Conservation (phyloP, 805 yeast genomes). For the Zygotorulaspora florentina region DNA sequence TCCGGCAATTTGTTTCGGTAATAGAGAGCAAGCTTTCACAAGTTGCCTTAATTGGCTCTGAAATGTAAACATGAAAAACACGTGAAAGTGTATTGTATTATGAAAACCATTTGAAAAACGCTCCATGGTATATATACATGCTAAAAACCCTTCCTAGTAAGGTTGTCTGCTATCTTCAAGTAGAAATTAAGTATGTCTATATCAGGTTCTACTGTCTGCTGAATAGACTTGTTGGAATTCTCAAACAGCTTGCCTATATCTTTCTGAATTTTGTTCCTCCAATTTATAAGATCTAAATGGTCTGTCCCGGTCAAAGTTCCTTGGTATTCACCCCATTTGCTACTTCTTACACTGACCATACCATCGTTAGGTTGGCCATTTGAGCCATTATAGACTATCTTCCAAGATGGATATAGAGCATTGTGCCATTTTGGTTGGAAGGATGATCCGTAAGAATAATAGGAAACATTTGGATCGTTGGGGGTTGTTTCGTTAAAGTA, state of each 20-base stretch:
- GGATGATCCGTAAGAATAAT: slow-evolving; percentile 80
- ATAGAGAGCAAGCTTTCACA: too few species aligned
- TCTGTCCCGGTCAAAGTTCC: slow-evolving; percentile 79
- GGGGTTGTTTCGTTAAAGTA: slow-evolving; percentile 50
- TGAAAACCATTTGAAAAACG: neutral
- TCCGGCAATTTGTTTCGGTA: too few species aligned
- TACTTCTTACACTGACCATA: slow-evolving; percentile 68
- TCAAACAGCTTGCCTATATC: slow-evolving; percentile 17
- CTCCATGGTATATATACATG: neutral
- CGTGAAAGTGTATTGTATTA: neutral
- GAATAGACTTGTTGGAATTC: slow-evolving; percentile 30
- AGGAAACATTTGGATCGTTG: slow-evolving; percentile 60
- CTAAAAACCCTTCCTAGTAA: slow-evolving; percentile 56
- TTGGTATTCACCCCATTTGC: slow-evolving; percentile 78
- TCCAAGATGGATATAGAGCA: slow-evolving; percentile 62
- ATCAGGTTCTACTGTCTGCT: slow-evolving; percentile 35
- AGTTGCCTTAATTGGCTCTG: too few species aligned
- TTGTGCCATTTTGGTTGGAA: slow-evolving; percentile 60
- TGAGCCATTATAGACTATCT: slow-evolving; percentile 45
- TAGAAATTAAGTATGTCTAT: slow-evolving; percentile 70
- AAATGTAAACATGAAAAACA: neutral
- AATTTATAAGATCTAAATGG: slow-evolving; percentile 81
- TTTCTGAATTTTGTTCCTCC: slow-evolving; percentile 57
- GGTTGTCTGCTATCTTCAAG: slow-evolving; percentile 58
- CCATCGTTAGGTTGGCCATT: slow-evolving; percentile 72